Percentiles rank a stretch among this genome's conserved stretches.
Evolutionary conservation across 345 rosid species (phyloP).

Genomic region (Aegle marmelos): DNA sequence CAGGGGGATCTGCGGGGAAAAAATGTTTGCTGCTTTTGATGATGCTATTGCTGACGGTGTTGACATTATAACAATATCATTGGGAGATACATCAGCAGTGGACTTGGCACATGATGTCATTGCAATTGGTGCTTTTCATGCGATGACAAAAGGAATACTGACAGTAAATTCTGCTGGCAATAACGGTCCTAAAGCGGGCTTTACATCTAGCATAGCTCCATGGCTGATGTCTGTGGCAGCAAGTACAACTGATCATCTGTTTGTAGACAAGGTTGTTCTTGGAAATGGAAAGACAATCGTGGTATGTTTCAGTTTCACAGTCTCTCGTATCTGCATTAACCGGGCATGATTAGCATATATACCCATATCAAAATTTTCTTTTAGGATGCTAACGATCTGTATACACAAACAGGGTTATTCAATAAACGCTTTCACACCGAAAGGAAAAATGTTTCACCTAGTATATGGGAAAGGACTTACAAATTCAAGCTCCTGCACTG

Average conservation of each 20-base stretch:
- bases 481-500: not conserved
- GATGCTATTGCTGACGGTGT: slow-evolving; percentile 68
- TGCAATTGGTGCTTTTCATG: slow-evolving; percentile 50
- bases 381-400: not conserved
- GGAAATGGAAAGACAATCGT: slow-evolving; percentile 32
- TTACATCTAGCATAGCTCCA: slow-evolving; percentile 24
- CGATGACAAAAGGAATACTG: slow-evolving; percentile 45
- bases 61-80: slow-evolving; percentile 38
- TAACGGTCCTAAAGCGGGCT: not conserved
- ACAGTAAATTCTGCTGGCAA: slow-evolving; percentile 44
- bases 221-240: slow-evolving; percentile 50
- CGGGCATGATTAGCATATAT: not conserved
- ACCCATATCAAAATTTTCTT: no score
- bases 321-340: not conserved
- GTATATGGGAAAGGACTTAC: slow-evolving; percentile 21
- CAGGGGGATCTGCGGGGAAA: not conserved
- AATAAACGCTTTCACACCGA: slow-evolving; percentile 26
- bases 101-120: slow-evolving; percentile 9
- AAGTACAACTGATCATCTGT: slow-evolving; percentile 38
- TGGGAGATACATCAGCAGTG: slow-evolving; percentile 3
- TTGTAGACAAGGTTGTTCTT: slow-evolving; percentile 34
- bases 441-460: slow-evolving; percentile 27
- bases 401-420: slow-evolving; percentile 30
- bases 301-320: slow-evolving; percentile 22
- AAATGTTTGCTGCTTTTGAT: slow-evolving; percentile 44